Evolutionary conservation across 306 rosid species (phyloP), one percentile per base, ranked within the genome.

Genomic region (Oxytropis ochrocephala): DNA sequence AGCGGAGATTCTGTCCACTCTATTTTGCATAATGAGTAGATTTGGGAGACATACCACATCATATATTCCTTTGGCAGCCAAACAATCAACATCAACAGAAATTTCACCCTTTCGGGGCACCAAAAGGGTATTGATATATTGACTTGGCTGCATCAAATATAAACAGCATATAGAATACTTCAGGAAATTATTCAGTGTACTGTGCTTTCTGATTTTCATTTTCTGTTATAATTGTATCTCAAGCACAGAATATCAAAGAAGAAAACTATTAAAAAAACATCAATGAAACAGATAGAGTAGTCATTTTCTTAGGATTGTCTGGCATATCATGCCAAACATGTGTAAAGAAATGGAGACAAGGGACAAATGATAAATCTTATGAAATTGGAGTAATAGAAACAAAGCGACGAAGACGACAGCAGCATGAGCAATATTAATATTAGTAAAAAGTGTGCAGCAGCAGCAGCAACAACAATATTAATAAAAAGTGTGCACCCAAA

Each of bases 11-110:
- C 6, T 70, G 41, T 59, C 49, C 32, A 19, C 51, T 38, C 41
- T 48, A 38, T 74, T 32, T 69, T 50, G 51, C 47, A 30, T 39
- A 35, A 58, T 5, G 69, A 82, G 62, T 13, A 54, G 17, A 63
- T 44, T 41, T 56, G 27, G 44, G 72, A 44, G 35, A 76, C 89
- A 69, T 87, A 87, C 98, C 98, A 89, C 95, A 47, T 92, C 89
- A 75, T 67, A 71, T 70, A 92, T 86, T 83, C 95, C 91, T 84
- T 86, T 85, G 72, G 89, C 73, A 76, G 91, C 83, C 87, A 89
- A 78, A 73, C 30, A 11, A 21, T 84, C 85, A 73, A 32, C 59
- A 76, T 92, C 88, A 54, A 87, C 83, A 11, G 85, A 83, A 84
- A 92, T 79, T 67, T 84, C 85, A 51, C 92, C 84, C 12, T 81